Evolutionary conservation across 352 stramenopile genomes (phyloP), one percentile per base, ranked within the genome.

Genomic region (Globisporangium echinulatum): DNA sequence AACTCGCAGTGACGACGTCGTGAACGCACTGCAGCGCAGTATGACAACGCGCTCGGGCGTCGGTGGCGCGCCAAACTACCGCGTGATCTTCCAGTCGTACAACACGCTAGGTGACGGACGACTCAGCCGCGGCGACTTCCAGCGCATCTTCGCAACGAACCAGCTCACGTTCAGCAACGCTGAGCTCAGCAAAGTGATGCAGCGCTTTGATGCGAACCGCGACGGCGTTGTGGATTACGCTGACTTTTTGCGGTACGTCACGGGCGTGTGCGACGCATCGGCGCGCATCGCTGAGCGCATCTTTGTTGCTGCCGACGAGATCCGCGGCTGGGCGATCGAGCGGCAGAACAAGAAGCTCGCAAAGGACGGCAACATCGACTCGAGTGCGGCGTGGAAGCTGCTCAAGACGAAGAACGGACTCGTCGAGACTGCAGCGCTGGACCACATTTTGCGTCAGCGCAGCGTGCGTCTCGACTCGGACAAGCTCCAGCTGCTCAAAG

Each of bases 321-420:
- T 93, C 38, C 79, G 79, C 40, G 63, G 57, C 8, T 93, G 83
- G 83, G 81, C 80, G 11, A 77, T 87, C 15, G 83, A 90, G 57
- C 82, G 75, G 19, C 83, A 93, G 56, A 93, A 88, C 59, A 76
- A 77, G 48, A 90, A 89, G 59, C 51, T 90, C 4, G 81, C 74
- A 0, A 88, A 88, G 61, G 81, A 91, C 56, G 83, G 83, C 3
- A 87, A 89, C 54, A 90, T 93, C 39, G 83, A 93, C 61, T 90
- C 82, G 4, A 71, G 64, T 7, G 67, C 77, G 9, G 81, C 83
- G n/a, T 93, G 83, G 83, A 84, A 81, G 13, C 51, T 82, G 7
- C 62, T 93, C 8, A 85, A 80, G 33, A 79, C 73, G 4, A 86
- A 83, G 46, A 69, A 74, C 7, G 76, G 82, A 9, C 47, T 84